These are phyloP conservation scores for Kluyveromyces sp. DNA, from an alignment of 1,139 yeast species.

Conservation along the genomic window DNA sequence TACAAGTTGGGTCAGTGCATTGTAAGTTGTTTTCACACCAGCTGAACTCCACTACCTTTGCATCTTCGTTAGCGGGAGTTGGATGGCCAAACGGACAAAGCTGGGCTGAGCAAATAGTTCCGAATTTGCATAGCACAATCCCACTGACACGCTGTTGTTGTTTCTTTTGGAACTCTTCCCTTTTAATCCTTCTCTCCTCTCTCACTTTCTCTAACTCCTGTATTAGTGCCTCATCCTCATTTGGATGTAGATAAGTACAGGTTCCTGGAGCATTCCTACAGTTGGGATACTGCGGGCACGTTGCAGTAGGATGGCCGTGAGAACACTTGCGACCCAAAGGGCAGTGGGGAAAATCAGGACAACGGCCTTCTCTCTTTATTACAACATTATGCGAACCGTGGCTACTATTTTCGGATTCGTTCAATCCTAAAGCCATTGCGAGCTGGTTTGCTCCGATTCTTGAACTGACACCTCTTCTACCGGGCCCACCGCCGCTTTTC, in stretches of 20 bases:
- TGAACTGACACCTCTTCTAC: conserved; percentile 17
- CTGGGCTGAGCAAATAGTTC: conserved; percentile 65
- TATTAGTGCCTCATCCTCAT: conserved; percentile 68
- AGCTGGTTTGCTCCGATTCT: conserved; percentile 29
- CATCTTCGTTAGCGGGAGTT: conserved; percentile 72
- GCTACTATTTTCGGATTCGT: conserved; percentile 11
- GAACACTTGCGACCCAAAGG: conserved; percentile 54
- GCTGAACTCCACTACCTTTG: conserved; percentile 57
- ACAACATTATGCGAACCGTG: conserved; percentile 22
- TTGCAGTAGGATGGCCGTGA: conserved; percentile 72
- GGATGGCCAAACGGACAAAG: conserved; percentile 88
- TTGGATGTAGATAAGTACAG: conserved; percentile 76
- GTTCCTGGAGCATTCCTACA: conserved; percentile 79
- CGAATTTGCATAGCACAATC: conserved; percentile 66
- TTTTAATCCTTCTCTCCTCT: conserved; percentile 44
- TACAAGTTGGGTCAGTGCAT: conserved; percentile 57
- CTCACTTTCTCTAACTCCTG: conserved; percentile 56
- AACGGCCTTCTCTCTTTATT: conserved; percentile 52
- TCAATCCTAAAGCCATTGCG: conserved; percentile 31
- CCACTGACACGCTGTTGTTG: conserved; percentile 34
- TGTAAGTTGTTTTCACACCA: conserved; percentile 72
- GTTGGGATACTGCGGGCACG: conserved; percentile 69
- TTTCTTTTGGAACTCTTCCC: conserved; percentile 32
- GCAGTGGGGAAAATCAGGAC: conserved; percentile 76
- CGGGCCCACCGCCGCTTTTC: conserved; percentile 18